Evolutionary conservation across 108 stramenopile species (phyloP), one percentile per base, ranked within the genome.

Genomic region (Pseudonitzschia pungens): DNA sequence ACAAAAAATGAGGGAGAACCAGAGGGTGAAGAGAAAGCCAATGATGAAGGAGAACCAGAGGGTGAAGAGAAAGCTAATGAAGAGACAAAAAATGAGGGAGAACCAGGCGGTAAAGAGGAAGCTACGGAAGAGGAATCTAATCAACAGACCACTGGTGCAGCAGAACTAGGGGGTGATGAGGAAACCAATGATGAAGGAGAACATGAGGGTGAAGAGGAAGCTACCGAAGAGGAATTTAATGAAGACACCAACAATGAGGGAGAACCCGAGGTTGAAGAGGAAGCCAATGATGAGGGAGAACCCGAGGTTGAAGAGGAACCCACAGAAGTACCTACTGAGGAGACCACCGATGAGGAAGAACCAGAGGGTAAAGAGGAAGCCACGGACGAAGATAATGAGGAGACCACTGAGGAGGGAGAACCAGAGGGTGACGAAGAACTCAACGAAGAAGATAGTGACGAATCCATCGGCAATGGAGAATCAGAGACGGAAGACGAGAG

Each of bases 201-300:
- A 32, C 22, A n/a, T 27, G 44, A 62, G 16, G 43, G 26, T 58
- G 29, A 58, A 26, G 55, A 57, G 55, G 70, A 36, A 18, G n/a
- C 27, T 28, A 16, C 15, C 3, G 55, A 42, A 32, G 70, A 70
- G 57, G 21, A 75, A 24, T 15, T 5, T 11, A 42, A 22, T 28
- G 56, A 65, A 11, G 66, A 43, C 27, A 43, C 67, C n/a, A 44
- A 42, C 32, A 40, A 44, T 10, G 40, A 65, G n/a, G 64, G 20
- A 32, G 41, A 65, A 22, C 0, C 0, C 31, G 16, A 18, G 26
- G 58, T 24, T 29, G 45, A 53, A 20, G 69, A 45, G 28, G n/a
- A 36, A 12, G 58, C 27, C 5, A 29, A 22, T 62, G 71, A 48
- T 20, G 72, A 36, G 62, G 18, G 18, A 72, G 5, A 16, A 14